These are phyloP conservation scores for Setaria viridis DNA, from an alignment of 202 grass and related monocot genomes.

Conservation along the genomic window DNA sequence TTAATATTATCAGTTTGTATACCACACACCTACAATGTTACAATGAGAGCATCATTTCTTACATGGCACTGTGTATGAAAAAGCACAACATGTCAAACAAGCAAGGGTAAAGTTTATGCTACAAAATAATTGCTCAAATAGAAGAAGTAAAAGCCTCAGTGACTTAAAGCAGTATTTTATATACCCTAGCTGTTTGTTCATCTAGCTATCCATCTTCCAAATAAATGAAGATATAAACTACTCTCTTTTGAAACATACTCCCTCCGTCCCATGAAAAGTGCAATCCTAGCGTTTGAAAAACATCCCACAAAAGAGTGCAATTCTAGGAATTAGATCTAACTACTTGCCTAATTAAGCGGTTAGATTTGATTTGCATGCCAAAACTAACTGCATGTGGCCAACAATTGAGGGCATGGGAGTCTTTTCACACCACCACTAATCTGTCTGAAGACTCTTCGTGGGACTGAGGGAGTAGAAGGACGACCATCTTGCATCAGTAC, in stretches of 20 bases:
- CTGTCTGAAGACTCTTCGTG: no score
- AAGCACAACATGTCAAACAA: conserved; percentile 2
- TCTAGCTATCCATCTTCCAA: conserved; percentile 16
- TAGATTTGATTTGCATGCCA: no score
- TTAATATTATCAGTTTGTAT: not conserved
- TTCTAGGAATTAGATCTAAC: no score
- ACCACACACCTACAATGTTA: not conserved
- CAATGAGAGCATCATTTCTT: conserved; percentile 10
- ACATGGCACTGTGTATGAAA: not conserved
- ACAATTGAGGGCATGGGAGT: no score
- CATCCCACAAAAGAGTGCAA: no score
- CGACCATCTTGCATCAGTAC: not conserved
- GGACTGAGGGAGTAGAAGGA: no score
- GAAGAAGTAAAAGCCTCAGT: not conserved
- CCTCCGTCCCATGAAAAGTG: no score
- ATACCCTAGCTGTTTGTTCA: not conserved
- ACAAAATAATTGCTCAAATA: not conserved
- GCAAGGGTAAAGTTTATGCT: conserved; percentile 23
- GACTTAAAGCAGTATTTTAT: not conserved
- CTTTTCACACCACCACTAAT: not conserved
- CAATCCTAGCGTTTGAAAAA: no score
- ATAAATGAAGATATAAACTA: conserved; percentile 7
- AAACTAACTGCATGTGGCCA: no score
- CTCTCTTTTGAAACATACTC: not conserved
- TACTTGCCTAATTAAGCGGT: no score